These are phyloP conservation scores for Ananas comosus DNA, from an alignment of 176 grass and related monocot species.

Conservation along the genomic window DNA sequence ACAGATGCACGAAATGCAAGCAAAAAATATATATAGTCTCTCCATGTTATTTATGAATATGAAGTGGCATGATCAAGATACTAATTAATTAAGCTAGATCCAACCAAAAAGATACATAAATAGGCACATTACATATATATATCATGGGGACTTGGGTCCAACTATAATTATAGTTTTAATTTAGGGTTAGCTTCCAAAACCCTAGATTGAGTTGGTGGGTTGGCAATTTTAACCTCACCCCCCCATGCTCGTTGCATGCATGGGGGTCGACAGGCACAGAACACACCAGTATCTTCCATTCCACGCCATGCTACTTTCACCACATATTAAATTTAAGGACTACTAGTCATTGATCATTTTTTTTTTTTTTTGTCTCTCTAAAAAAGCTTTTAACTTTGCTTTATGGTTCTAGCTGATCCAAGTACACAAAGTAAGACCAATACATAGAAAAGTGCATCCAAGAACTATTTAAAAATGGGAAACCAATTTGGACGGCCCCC, in stretches of 20 bases:
- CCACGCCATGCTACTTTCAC: slow-evolving; percentile 1
- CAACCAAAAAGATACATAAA: not conserved
- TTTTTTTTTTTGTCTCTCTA: not conserved
- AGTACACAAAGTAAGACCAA: not conserved
- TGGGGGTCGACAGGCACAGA: slow-evolving; percentile 15
- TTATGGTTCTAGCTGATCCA: not conserved
- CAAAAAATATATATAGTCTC: not conserved
- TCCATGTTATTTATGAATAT: not conserved
- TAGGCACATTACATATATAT: not conserved
- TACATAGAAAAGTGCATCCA: not conserved
- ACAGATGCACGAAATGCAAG: too few relatives aligned
- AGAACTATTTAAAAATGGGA: not conserved
- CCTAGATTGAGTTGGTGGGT: slow-evolving; percentile 6
- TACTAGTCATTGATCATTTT: not conserved
- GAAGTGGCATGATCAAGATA: not conserved
- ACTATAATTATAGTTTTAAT: not conserved
- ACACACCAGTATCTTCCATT: slow-evolving; percentile 21
- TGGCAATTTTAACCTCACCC: slow-evolving; percentile 4
- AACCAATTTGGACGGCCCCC: too few relatives aligned
- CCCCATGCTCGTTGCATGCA: slow-evolving; percentile 15
- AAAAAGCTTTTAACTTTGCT: not conserved
- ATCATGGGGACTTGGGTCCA: not conserved
- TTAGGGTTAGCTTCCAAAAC: slow-evolving; percentile 2
- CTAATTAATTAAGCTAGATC: too few relatives aligned
- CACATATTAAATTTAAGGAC: not conserved